These are phyloP conservation scores for Silene coronaria DNA, from an alignment of 179 eudicot genomes.

Conservation along the genomic window DNA sequence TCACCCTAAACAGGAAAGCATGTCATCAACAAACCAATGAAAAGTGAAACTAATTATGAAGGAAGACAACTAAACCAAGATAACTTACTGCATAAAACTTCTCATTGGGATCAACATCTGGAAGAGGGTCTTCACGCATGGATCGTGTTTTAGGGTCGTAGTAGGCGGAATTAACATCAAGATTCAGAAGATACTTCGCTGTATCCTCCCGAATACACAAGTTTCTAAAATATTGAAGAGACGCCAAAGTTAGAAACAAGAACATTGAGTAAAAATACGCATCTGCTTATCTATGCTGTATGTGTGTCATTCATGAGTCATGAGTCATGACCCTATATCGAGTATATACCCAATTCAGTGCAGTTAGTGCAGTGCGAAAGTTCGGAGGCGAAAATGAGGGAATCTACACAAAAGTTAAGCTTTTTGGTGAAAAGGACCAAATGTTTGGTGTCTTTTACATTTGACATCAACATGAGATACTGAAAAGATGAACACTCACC, in stretches of 20 bases:
- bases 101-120: constrained; percentile 83
- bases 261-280: neutral
- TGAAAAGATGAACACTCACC: constrained; percentile 32
- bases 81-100: constrained; percentile 75
- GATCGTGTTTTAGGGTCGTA: constrained; percentile 89
- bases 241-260: constrained; percentile 6
- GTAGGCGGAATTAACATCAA: constrained; percentile 73
- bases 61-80: neutral
- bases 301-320: neutral
- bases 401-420: neutral
- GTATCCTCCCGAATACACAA: constrained; percentile 88
- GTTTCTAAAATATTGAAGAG: constrained; percentile 36
- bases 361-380: neutral
- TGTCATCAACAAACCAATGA: neutral
- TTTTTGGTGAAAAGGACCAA: neutral
- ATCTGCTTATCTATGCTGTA: too few species aligned
- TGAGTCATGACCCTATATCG: too few species aligned
- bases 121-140: constrained; percentile 96
- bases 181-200: constrained; percentile 82
- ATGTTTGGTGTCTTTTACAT: neutral
- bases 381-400: neutral
- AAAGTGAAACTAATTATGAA: neutral
- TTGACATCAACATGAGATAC: neutral
- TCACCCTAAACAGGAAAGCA: constrained; percentile 49
- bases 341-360: neutral